Percentiles rank a stretch among this genome's conserved stretches.
Conservation (phyloP, 148 eudicot genomes). For the Cornus controversa region DNA sequence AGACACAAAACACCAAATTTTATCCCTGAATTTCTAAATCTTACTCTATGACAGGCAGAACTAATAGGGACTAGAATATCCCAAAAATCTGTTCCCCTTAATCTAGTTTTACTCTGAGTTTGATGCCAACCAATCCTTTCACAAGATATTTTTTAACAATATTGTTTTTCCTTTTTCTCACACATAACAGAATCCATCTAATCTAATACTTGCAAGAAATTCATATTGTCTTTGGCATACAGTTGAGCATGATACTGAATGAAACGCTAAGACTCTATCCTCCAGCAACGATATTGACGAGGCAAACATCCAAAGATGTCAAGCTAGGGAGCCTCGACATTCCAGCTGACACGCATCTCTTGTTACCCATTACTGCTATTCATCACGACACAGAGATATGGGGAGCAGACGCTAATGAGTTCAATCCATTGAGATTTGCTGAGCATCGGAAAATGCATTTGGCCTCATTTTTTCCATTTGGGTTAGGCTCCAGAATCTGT, state of each 20-base stretch:
- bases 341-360: constrained; percentile 61
- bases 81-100: too few relatives aligned
- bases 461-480: constrained; percentile 65
- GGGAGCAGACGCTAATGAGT: constrained; percentile 72
- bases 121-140: too few relatives aligned
- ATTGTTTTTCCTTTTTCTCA: too few relatives aligned
- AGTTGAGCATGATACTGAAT: constrained; percentile 62
- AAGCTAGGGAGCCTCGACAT: constrained; percentile 42
- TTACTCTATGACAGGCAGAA: too few relatives aligned
- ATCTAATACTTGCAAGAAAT: too few relatives aligned
- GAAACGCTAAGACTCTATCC: constrained; percentile 80
- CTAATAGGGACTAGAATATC: too few relatives aligned
- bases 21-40: too few relatives aligned
- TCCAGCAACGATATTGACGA: constrained; percentile 54
- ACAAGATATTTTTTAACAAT: too few relatives aligned
- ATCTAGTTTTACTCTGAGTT: too few relatives aligned
- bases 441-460: constrained; percentile 51
- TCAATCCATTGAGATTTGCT: constrained; percentile 64
- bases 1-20: too few relatives aligned
- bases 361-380: constrained; percentile 61
- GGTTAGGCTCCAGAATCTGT: constrained; percentile 64
- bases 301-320: constrained; percentile 39
- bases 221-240: neutral
- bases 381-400: constrained; percentile 66
- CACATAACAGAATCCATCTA: too few relatives aligned